Conservation (phyloP, 805 yeast genomes). For the Dipodascus geniculatus region DNA sequence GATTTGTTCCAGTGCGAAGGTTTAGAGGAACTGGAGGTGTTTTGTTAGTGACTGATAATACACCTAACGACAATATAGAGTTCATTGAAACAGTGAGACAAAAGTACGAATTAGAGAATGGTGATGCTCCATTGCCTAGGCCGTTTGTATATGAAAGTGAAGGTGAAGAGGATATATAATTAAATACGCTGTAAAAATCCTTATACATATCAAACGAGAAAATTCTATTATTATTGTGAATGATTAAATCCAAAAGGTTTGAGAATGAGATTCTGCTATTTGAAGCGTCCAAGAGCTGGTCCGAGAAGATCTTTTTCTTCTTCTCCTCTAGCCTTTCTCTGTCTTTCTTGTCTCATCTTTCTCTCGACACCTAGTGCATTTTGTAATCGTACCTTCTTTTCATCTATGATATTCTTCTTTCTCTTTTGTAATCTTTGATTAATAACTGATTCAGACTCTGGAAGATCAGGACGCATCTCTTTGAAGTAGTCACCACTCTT, state of each 20-base stretch:
- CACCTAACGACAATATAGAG: slow-evolving; percentile 35
- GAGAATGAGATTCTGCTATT: neutral
- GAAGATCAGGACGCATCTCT: slow-evolving; percentile 53
- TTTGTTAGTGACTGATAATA: slow-evolving; percentile 20
- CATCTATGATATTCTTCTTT: slow-evolving; percentile 74
- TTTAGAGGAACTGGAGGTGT: slow-evolving; percentile 35
- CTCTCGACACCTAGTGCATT: slow-evolving; percentile 66
- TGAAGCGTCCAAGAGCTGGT: slow-evolving; percentile 17
- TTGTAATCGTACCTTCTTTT: slow-evolving; percentile 69
- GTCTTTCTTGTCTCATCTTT: slow-evolving; percentile 44
- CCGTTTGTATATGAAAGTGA: slow-evolving; percentile 28
- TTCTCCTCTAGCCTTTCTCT: slow-evolving; percentile 35
- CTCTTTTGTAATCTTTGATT: slow-evolving; percentile 74
- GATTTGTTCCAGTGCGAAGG: slow-evolving; percentile 76
- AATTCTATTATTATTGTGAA: neutral
- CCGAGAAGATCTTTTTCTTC: slow-evolving; percentile 37
- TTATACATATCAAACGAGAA: neutral
- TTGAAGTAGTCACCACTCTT: slow-evolving; percentile 40
- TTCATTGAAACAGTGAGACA: slow-evolving; percentile 78
- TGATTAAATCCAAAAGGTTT: neutral
- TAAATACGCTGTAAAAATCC: neutral
- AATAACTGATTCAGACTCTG: slow-evolving; percentile 73
- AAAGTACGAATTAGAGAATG: slow-evolving; percentile 49
- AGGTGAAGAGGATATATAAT: slow-evolving; percentile 6
- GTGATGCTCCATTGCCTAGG: slow-evolving; percentile 37